Evolutionary conservation across 2,329 filamentous ascomycete genomes (phyloP), one percentile per base, ranked within the genome.

Genomic region (Neonectria punicea): DNA sequence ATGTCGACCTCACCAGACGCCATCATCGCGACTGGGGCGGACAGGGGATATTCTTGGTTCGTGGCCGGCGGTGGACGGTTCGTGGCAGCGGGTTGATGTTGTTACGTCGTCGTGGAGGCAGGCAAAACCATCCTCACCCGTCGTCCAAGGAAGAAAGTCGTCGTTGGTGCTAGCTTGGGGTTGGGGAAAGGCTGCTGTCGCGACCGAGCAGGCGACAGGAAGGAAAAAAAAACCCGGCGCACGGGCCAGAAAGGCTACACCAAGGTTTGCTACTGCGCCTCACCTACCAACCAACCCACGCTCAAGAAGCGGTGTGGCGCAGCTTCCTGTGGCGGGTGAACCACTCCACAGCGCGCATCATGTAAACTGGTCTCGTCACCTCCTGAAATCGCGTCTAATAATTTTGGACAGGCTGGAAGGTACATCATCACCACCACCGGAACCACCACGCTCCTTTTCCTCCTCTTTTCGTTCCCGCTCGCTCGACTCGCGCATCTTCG

Each of bases 1-100:
- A 80, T 78, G 66, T 76, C 78, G 68, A 80, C 78, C 62, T 83
- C 79, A 72, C 82, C 81, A 70, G 83, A 83, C 58, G 83, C 83
- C 83, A 85, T 84, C 68, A 63, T 74, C 22, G 54, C 39, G 34
- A 56, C 36, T 39, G 36, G 36, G 36, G 5, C 25, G 25, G 25
- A 25, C 2, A 6, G 4, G 5, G 10, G 25, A 10, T n/a, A 22
- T 13, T 51, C n/a, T 32, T 49, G 43, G 28, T 16, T 53, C 46
- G 36, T 20, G 30, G n/a, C 39, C 50, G 25, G 25, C 34, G 39
- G 65, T 66, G 58, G n/a, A 10, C 39, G n/a, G n/a, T 43, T 43
- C 18, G 41, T 9, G 39, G 32, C 36, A 28, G 46, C 56, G 59
- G 51, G 20, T 36, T 61, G 16, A 55, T 46, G 22, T 64, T 50